These are phyloP conservation scores for Urtica urens DNA, from an alignment of 306 rosid species.

Conservation along the genomic window DNA sequence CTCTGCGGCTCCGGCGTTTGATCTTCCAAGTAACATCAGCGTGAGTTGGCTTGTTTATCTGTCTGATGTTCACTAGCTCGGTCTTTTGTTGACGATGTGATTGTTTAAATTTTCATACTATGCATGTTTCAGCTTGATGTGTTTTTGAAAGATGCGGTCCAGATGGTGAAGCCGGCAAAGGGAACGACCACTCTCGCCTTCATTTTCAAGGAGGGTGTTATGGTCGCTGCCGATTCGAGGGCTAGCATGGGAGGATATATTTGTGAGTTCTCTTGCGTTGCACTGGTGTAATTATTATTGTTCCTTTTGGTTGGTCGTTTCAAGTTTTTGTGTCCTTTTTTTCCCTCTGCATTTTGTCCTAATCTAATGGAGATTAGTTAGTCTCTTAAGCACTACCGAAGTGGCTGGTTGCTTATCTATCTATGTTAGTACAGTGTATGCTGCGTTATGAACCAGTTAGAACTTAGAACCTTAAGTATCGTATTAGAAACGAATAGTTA, in stretches of 20 bases:
- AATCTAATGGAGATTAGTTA: no score
- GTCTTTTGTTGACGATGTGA: background rate
- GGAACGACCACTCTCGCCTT: conserved; percentile 96
- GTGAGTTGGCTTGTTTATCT: conserved; percentile 36
- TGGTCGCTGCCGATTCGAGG: conserved; percentile 97
- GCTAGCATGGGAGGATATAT: conserved; percentile 99
- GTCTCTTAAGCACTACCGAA: no score
- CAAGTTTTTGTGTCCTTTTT: background rate
- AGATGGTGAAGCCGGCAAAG: conserved; percentile 96
- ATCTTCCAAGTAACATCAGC: conserved; percentile 49
- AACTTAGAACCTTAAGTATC: no score
- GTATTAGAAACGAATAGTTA: no score
- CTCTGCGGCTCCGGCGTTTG: conserved; percentile 56
- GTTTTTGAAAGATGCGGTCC: conserved; percentile 72
- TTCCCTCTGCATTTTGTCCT: background rate
- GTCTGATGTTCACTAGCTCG: background rate
- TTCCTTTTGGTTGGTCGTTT: background rate
- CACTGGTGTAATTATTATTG: background rate
- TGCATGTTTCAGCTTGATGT: conserved; percentile 66
- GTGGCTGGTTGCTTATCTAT: no score
- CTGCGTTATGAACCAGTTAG: background rate
- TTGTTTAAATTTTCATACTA: background rate
- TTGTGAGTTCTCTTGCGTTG: conserved; percentile 39
- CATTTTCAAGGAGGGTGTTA: conserved; percentile 90
- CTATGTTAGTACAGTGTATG: background rate